Base-by-base conservation (phyloP, 176 grass and related monocot genomes). In the Bromus sterilis region DNA sequence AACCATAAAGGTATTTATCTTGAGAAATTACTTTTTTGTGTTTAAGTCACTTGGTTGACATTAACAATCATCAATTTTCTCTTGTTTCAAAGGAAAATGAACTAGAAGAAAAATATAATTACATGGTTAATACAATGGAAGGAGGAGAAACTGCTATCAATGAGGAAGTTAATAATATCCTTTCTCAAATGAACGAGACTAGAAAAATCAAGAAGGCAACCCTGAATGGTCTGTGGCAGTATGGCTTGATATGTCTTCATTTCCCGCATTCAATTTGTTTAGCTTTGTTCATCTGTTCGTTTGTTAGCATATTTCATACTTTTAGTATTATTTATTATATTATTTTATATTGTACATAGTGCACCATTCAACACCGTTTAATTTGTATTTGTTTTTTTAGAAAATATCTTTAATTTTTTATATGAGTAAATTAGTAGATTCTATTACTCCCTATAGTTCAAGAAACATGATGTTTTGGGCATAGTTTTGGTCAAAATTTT, bases 151-250 rank as follows among this genome's bases (percentile, higher is more conserved):
- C 32, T 43, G 34, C 77, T 63, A 80, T 26, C 12, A 31, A 78
- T 83, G 85, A 80, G 70, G 83, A 91, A 73, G 81, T 80, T 76
- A 46, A 84, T 21, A 64, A 89, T 81, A 66, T 91, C 32, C 75
- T 89, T 72, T 89, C 86, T 62, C 77, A 85, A 82, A 92, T 97
- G 87, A 89, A 88, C 77, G 41, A 82, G 55, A 69, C 83, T n/a
- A 33, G 75, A 91, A 4, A 78, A 87, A 77, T 68, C 64, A 82
- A 91, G 64, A 33, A 65, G 76, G 81, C 88, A 46, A 76, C 88
- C 66, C 21, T 70, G 74, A 82, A 94, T 77, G 85, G 85, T 66
- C 25, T 85, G 83, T 67, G 75, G 78, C 36, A 82, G 58, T 94
- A 85, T 48, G 74, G 32, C 48, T 53, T 53, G 48, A 53, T 53